phyloP scores from a whole-genome alignment of 768 basidiomycete species.

The Tricholoma sp. region DNA sequence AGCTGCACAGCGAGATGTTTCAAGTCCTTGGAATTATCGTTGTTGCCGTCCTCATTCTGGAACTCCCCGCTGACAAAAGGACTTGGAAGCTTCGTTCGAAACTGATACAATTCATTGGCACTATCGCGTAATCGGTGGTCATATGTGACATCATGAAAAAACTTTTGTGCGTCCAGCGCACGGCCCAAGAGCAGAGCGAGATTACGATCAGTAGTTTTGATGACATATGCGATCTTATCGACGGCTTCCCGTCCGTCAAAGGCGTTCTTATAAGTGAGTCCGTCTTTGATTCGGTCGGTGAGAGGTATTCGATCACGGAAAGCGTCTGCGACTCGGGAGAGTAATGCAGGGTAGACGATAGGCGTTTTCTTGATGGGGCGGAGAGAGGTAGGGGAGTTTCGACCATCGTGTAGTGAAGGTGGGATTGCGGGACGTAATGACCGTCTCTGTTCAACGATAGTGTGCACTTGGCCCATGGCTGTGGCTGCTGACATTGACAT shows the following conservation, averaged over 20 bases:
- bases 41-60: slow-evolving; percentile 22
- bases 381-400: slow-evolving; percentile 35
- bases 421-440: slow-evolving; percentile 29
- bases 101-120: slow-evolving; percentile 87
- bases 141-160: slow-evolving; percentile 99
- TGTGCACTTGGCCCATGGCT: slow-evolving; percentile 34
- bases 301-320: slow-evolving; percentile 80
- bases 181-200: slow-evolving; percentile 92
- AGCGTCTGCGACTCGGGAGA: slow-evolving; percentile 91
- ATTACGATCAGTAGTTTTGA: slow-evolving; percentile 97
- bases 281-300: slow-evolving; percentile 85
- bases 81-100: slow-evolving; percentile 75
- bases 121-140: slow-evolving; percentile 94
- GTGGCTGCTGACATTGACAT: slow-evolving; percentile 73
- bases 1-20: slow-evolving; percentile 8
- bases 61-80: slow-evolving; percentile 82
- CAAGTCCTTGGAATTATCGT: slow-evolving; percentile 13
- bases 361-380: slow-evolving; percentile 54
- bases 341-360: slow-evolving; percentile 89
- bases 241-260: slow-evolving; percentile 98
- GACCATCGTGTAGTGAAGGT: slow-evolving; percentile 32
- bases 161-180: slow-evolving; percentile 96
- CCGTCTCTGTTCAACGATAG: slow-evolving; percentile 35
- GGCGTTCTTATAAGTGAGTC: slow-evolving; percentile 91
- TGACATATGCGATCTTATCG: slow-evolving; percentile 95